These are phyloP conservation scores for Emericellopsis cladophorae DNA, from an alignment of 2,329 filamentous ascomycete species.

Conservation along the genomic window DNA sequence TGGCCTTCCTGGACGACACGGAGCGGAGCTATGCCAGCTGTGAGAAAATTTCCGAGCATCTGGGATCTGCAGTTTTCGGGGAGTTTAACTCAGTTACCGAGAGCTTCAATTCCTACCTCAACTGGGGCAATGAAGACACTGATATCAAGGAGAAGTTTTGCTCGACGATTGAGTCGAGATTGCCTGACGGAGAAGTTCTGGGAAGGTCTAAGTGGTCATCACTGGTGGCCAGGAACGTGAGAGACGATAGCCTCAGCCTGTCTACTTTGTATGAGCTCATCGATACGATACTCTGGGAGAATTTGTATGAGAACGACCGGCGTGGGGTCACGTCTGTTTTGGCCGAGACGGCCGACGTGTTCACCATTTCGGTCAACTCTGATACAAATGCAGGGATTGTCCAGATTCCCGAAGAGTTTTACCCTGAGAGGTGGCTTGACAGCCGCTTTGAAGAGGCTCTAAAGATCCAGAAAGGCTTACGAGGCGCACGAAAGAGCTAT, in stretches of 20 bases:
- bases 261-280: constrained; percentile 33
- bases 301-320: constrained; percentile 21
- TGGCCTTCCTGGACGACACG: constrained; percentile 50
- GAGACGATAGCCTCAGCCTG: constrained; percentile 22
- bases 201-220: constrained; percentile 9
- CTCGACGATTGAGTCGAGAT: constrained; percentile 11
- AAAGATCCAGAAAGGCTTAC: constrained; percentile 26
- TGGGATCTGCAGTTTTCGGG: background rate
- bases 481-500: constrained; percentile 13
- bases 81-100: background rate
- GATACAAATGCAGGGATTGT: constrained; percentile 27
- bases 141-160: constrained; percentile 4
- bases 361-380: constrained; percentile 31
- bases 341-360: constrained; percentile 33
- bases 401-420: constrained; percentile 37
- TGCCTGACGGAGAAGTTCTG: constrained; percentile 13
- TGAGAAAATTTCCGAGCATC: constrained; percentile 24
- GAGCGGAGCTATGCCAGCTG: constrained; percentile 47
- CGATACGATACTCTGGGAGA: constrained; percentile 34
- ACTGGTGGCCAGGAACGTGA: constrained; percentile 24
- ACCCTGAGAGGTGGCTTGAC: constrained; percentile 39
- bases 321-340: constrained; percentile 28
- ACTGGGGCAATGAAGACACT: background rate
- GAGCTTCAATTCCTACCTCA: background rate
- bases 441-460: constrained; percentile 30